These are phyloP conservation scores for Hygrocybe punicea DNA, from an alignment of 768 basidiomycete species.

Conservation along the genomic window DNA sequence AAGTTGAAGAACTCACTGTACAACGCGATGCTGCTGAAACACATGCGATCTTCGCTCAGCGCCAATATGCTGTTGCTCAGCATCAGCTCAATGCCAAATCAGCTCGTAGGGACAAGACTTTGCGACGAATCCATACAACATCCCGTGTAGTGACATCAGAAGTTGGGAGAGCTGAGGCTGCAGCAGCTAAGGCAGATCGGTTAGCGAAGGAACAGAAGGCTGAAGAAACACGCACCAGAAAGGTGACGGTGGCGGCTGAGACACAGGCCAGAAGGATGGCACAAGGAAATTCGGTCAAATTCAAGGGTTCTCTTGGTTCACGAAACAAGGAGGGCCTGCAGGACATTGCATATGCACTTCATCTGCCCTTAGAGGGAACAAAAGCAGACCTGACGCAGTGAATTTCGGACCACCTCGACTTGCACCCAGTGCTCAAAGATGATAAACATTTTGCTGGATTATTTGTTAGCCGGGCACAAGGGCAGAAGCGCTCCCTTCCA, in stretches of 20 bases:
- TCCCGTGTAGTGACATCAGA: background rate
- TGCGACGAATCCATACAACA: background rate
- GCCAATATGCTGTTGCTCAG: constrained; percentile 1
- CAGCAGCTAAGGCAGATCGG: background rate
- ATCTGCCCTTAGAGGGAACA: constrained; percentile 1
- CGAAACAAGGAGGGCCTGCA: constrained; percentile 11
- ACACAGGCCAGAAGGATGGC: background rate
- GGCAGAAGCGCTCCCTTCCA: background rate
- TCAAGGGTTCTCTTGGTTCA: constrained; percentile 5
- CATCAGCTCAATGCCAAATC: background rate
- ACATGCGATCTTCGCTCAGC: background rate
- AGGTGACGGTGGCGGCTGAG: constrained; percentile 6
- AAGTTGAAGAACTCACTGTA: background rate
- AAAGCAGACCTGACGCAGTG: constrained; percentile 3
- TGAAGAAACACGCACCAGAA: background rate
- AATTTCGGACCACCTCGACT: constrained; percentile 8
- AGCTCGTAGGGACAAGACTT: background rate
- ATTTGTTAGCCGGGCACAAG: constrained; percentile 1
- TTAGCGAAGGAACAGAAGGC: constrained; percentile 8
- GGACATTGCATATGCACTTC: constrained; percentile 10
- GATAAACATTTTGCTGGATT: constrained; percentile 10
- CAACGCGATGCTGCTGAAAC: background rate
- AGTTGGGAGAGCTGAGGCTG: background rate
- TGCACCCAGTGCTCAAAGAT: constrained; percentile 4
- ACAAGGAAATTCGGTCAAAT: constrained; percentile 4